phyloP scores from a whole-genome alignment of 495 filamentous ascomycete genomes.

The Hypoxylon cercidicola region DNA sequence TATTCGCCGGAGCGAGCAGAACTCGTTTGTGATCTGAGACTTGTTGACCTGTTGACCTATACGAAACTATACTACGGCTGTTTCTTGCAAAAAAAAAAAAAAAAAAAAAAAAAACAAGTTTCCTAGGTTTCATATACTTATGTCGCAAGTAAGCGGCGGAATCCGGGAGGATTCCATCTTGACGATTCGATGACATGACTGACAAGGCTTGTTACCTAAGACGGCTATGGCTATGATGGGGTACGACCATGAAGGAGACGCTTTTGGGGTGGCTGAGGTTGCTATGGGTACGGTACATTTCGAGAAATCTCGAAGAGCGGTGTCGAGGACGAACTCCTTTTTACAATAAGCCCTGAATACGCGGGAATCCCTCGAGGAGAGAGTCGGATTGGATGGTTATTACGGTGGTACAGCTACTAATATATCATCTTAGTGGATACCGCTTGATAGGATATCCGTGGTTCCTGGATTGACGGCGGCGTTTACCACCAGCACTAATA shows the following conservation, averaged over 20 bases:
- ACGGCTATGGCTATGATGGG: conserved; percentile 18
- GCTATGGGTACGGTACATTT: conserved; percentile 4
- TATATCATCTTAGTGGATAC: conserved; percentile 22
- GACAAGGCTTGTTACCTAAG: conserved; percentile 40
- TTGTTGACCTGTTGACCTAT: conserved; percentile 34
- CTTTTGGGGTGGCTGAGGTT: conserved; percentile 19
- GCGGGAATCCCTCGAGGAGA: conserved; percentile 16
- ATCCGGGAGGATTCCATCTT: conserved; percentile 34
- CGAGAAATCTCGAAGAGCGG: conserved; percentile 38
- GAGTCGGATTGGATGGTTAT: conserved; percentile 11
- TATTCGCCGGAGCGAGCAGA: conserved; percentile 40
- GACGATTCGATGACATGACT: conserved; percentile 38
- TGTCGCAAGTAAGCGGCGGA: conserved; percentile 28
- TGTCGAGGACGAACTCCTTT: conserved; percentile 25
- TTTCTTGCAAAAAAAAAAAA: conserved; percentile 11
- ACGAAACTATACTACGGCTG: conserved; percentile 21
- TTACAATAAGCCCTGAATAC: conserved; percentile 23
- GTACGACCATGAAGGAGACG: background rate
- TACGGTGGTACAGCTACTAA: conserved; percentile 11
- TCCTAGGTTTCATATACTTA: conserved; percentile 35
- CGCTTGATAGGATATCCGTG: conserved; percentile 35
- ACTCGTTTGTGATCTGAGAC: conserved; percentile 34
- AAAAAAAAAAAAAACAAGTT: too few relatives aligned
- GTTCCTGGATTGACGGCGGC: conserved; percentile 35
- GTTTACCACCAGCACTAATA: conserved; percentile 38